Percentiles rank a stretch among this genome's conserved stretches.
These are phyloP conservation scores for Boletus eberwhitei DNA, from an alignment of 768 basidiomycete species.

Conservation along the genomic window DNA sequence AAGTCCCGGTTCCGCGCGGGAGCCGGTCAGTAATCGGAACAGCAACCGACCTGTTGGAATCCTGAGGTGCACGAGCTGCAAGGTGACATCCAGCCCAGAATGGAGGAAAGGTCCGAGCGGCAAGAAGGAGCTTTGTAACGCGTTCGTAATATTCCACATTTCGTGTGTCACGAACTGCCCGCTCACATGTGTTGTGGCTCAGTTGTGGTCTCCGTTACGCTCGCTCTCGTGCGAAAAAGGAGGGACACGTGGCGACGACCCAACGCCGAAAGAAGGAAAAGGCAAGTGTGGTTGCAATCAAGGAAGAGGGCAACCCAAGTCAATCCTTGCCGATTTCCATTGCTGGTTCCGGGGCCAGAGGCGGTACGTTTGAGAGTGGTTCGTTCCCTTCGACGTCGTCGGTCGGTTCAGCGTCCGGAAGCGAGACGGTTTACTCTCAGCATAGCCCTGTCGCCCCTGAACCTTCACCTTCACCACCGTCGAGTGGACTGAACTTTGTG, in stretches of 20 bases:
- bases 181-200: constrained; percentile 23
- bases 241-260: constrained; percentile 50
- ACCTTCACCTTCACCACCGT: constrained; percentile 69
- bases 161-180: constrained; percentile 9
- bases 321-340: constrained; percentile 38
- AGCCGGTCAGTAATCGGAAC: constrained; percentile 39
- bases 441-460: constrained; percentile 39
- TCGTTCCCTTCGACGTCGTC: constrained; percentile 47
- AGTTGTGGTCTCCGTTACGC: constrained; percentile 87
- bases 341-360: constrained; percentile 45
- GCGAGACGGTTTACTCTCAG: constrained; percentile 52
- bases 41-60: constrained; percentile 73
- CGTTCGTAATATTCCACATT: constrained; percentile 51
- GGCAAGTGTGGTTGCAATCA: constrained; percentile 22
- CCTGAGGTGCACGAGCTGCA: constrained; percentile 74
- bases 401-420: constrained; percentile 54
- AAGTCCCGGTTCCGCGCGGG: constrained; percentile 50
- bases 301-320: constrained; percentile 26
- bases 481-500: constrained; percentile 51
- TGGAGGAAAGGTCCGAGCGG: constrained; percentile 92
- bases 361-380: constrained; percentile 46
- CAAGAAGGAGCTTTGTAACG: constrained; percentile 90
- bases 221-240: constrained; percentile 85
- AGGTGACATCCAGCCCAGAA: constrained; percentile 78
- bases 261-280: constrained; percentile 68